Evolutionary conservation across 1,284 basidiomycete genomes (phyloP), one percentile per base, ranked within the genome.

Genomic region (Marasmius sp.): DNA sequence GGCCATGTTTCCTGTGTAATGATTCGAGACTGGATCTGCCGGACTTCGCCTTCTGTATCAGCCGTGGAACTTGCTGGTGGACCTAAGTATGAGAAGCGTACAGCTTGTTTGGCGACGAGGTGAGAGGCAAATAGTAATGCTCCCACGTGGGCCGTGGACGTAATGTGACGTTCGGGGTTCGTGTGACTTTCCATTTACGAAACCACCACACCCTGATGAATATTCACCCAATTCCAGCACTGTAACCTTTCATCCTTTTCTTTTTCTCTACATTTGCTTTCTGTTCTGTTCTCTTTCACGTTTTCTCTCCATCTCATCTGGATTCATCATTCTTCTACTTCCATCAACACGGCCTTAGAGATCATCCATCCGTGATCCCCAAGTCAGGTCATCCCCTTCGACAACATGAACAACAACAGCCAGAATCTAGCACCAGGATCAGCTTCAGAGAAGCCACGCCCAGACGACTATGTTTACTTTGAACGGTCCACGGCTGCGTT

Each of bases 391-490:
- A 49, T 20, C 70, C 73, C 50, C 76, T 76, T 58, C 75, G 27
- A 27, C 27, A 27, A 27, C 27, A 73, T 59, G 61, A 57, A 43
- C 22, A 57, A 56, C 18, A 60, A 58, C 45, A 57, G 47, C 14
- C 63, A 64, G 20, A 57, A 41, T 39, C 61, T 65, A 22, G 48
- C 54, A 47, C 64, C 64, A 56, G 50, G 50, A 45, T 34, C 54
- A 41, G 11, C 55, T 38, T 22, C 36, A 18, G 53, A 61, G 34
- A 64, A 63, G 37, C 41, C 36, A 33, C 60, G 61, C 10, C 65
- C 65, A 58, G 77, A 78, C 50, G 88, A 93, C 78, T 94, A 99
- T 78, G 95, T 98, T 69, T 98, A 97, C 81, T 99, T 98, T 78
- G 93, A 97, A 75, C 85, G 97, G 58, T 90, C 89, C 58, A 92